These are phyloP conservation scores for Talaromyces nanjingensis DNA, from an alignment of 495 filamentous ascomycete species.

Conservation along the genomic window DNA sequence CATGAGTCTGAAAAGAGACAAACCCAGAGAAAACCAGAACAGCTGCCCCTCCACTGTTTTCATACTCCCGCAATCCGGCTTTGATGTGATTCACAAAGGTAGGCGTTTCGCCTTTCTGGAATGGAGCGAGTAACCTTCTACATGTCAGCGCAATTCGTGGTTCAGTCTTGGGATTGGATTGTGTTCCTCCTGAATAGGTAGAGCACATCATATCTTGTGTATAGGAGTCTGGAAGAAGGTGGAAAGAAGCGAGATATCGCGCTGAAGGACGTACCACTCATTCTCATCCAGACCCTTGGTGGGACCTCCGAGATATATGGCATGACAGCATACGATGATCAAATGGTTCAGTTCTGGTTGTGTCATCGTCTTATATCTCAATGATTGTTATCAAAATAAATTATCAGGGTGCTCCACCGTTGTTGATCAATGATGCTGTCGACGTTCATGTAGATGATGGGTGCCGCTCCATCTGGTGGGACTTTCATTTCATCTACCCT, in stretches of 20 bases:
- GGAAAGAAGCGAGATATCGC: background rate
- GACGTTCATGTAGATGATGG: too few species aligned
- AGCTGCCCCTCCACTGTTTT: slow-evolving; percentile 22
- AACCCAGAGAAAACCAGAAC: slow-evolving; percentile 67
- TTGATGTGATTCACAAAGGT: slow-evolving; percentile 68
- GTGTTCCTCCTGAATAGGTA: too few species aligned
- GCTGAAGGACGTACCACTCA: slow-evolving; percentile 51
- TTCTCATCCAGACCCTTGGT: slow-evolving; percentile 47
- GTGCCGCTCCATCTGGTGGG: too few species aligned
- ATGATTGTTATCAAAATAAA: too few species aligned
- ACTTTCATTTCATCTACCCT: too few species aligned
- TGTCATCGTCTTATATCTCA: background rate
- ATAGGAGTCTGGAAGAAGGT: background rate
- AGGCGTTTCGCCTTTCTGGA: slow-evolving; percentile 64
- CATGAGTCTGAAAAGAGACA: too few species aligned
- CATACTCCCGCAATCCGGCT: slow-evolving; percentile 47
- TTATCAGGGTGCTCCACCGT: too few species aligned
- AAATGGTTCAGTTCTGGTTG: slow-evolving; percentile 32
- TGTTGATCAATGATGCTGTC: too few species aligned
- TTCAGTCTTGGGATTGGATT: background rate
- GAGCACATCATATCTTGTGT: too few species aligned
- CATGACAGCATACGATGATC: slow-evolving; percentile 76
- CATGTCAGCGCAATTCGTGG: background rate
- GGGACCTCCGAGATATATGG: slow-evolving; percentile 65
- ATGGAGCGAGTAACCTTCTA: slow-evolving; percentile 50